Conservation (phyloP, 371 early-diverging fungal species). For the Mortierella polycephala region DNA sequence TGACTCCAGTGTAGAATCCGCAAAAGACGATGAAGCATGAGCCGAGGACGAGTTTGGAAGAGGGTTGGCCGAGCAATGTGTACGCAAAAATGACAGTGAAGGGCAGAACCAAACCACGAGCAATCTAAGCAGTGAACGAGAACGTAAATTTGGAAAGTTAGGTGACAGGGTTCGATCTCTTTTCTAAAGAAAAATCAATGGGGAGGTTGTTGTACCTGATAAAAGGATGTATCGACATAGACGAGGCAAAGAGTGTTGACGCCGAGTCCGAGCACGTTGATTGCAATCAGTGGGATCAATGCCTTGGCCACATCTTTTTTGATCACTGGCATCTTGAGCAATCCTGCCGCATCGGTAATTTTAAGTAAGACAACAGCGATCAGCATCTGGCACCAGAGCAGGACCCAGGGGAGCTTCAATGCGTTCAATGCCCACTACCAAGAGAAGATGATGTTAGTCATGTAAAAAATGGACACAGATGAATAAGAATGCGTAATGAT, state of each 20-base stretch:
- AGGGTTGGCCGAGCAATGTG: slow-evolving; percentile 49
- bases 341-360: slow-evolving; percentile 25
- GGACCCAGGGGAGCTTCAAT: slow-evolving; percentile 56
- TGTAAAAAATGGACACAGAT: neutral
- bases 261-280: slow-evolving; percentile 65
- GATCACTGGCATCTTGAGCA: slow-evolving; percentile 56
- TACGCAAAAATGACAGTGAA: slow-evolving; percentile 61
- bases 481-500: neutral
- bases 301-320: slow-evolving; percentile 24
- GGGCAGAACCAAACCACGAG: slow-evolving; percentile 65
- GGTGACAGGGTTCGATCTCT: neutral
- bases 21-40: slow-evolving; percentile 60
- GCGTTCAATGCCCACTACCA: slow-evolving; percentile 55
- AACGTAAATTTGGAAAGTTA: neutral
- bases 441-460: neutral
- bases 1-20: slow-evolving; percentile 65
- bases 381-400: slow-evolving; percentile 63
- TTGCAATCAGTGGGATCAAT: slow-evolving; percentile 55
- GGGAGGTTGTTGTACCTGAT: slow-evolving; percentile 53
- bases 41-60: slow-evolving; percentile 50
- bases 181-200: neutral
- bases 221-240: slow-evolving; percentile 66
- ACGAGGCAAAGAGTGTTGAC: slow-evolving; percentile 66
- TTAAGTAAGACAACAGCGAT: slow-evolving; percentile 59
- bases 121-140: slow-evolving; percentile 48